These are phyloP conservation scores for Diversispora eburnea DNA, from an alignment of 192 early-diverging fungal genomes.

Conservation along the genomic window DNA sequence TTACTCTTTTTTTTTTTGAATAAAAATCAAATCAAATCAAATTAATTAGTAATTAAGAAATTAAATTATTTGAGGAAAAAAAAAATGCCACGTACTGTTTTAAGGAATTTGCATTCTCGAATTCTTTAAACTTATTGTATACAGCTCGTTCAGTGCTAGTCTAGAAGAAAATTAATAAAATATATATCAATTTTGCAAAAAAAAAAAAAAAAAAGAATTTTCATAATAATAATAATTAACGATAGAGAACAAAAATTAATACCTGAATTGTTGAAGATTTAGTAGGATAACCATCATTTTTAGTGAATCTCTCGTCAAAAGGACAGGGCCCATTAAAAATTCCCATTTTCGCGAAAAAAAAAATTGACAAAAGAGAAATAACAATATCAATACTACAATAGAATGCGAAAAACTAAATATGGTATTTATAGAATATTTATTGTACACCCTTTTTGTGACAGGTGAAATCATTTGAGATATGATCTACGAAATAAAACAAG, in stretches of 20 bases:
- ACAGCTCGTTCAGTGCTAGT: constrained; percentile 27
- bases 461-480: no score
- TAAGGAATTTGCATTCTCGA: background rate
- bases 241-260: background rate
- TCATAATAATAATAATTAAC: no score
- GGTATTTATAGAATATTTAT: no score
- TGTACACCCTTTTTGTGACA: no score
- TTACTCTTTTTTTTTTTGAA: constrained; percentile 31
- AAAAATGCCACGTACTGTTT: constrained; percentile 9
- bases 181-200: background rate
- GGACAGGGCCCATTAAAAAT: constrained; percentile 1
- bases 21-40: no score
- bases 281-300: constrained; percentile 5
- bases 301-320: constrained; percentile 8
- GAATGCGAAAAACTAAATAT: no score
- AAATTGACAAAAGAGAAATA: background rate
- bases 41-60: background rate
- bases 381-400: no score
- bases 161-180: constrained; percentile 22
- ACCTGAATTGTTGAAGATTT: constrained; percentile 21
- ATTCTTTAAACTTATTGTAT: constrained; percentile 3
- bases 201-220: background rate
- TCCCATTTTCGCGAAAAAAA: constrained; percentile 18
- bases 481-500: no score
- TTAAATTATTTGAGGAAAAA: background rate